These are phyloP conservation scores for Lepidium sativum DNA, from an alignment of 345 rosid genomes.

Conservation along the genomic window DNA sequence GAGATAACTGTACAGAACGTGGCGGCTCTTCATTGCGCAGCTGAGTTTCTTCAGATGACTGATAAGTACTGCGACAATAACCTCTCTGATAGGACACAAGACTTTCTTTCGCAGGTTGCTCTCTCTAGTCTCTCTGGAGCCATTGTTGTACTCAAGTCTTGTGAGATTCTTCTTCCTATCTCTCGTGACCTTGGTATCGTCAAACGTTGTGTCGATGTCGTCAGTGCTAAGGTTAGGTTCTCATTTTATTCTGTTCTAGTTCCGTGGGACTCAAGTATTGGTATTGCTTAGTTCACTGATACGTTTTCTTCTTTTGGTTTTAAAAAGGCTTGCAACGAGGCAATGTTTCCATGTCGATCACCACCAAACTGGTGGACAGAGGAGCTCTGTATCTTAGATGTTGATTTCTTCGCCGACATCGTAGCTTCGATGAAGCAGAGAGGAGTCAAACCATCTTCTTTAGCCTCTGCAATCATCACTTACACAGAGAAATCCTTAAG, in stretches of 20 bases:
- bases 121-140: conserved; percentile 82
- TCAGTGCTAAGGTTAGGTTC: conserved; percentile 36
- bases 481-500: conserved; percentile 78
- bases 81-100: conserved; percentile 79
- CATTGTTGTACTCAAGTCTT: conserved; percentile 72
- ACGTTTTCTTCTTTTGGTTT: background rate
- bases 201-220: conserved; percentile 60
- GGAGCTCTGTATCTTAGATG: conserved; percentile 68
- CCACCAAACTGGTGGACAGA: conserved; percentile 98
- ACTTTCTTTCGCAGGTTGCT: conserved; percentile 78
- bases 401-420: conserved; percentile 43
- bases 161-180: conserved; percentile 65
- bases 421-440: conserved; percentile 54
- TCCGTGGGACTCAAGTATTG: background rate
- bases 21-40: conserved; percentile 84
- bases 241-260: background rate
- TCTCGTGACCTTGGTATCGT: conserved; percentile 68
- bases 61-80: conserved; percentile 62
- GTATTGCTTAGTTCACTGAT: background rate
- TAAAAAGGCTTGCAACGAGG: conserved; percentile 61
- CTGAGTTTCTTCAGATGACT: conserved; percentile 82
- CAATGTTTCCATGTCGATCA: conserved; percentile 70
- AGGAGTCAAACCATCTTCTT: conserved; percentile 52
- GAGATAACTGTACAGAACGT: conserved; percentile 93
- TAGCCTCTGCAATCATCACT: conserved; percentile 55